phyloP scores from a whole-genome alignment of 1,284 basidiomycete species.

The Cryptococcus sp. region DNA sequence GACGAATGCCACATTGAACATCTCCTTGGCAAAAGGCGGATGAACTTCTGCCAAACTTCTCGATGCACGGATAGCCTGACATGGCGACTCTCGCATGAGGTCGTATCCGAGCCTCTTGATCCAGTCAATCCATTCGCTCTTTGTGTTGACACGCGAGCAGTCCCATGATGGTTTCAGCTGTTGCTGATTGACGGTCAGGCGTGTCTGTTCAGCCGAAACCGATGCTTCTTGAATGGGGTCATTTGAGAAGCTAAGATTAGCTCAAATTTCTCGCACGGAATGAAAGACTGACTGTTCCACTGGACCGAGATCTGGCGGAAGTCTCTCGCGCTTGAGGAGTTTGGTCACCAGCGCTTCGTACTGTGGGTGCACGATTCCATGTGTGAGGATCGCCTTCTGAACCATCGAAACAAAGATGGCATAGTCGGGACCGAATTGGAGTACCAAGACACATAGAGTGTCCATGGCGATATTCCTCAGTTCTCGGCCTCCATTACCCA shows the following conservation, averaged over 20 bases:
- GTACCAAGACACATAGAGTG: conserved; percentile 82
- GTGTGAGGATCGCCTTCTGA: conserved; percentile 69
- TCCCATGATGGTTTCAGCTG: conserved; percentile 98
- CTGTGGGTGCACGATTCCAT: conserved; percentile 74
- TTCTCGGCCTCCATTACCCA: conserved; percentile 73
- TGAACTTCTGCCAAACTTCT: conserved; percentile 91
- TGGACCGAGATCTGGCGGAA: conserved; percentile 61
- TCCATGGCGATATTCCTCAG: conserved; percentile 86
- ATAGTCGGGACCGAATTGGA: conserved; percentile 93
- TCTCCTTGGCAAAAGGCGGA: conserved; percentile 82
- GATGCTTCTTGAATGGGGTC: conserved; percentile 29
- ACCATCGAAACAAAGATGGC: conserved; percentile 97
- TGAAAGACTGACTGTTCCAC: conserved; percentile 44
- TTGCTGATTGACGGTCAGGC: conserved; percentile 94
- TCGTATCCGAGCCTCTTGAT: conserved; percentile 89
- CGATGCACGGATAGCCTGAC: conserved; percentile 92
- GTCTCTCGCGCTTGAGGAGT: conserved; percentile 83
- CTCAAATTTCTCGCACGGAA: neutral
- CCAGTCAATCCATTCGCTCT: conserved; percentile 96
- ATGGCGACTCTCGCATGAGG: conserved; percentile 97
- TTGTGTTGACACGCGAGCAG: conserved; percentile 69
- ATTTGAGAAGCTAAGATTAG: conserved; percentile 25
- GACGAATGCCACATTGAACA: conserved; percentile 98
- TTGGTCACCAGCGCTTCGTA: conserved; percentile 88
- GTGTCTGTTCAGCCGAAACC: conserved; percentile 63